Percentiles rank a stretch among this genome's conserved stretches.
These are phyloP conservation scores for Graphiopsis chlorocephala DNA, from an alignment of 2,329 filamentous ascomycete genomes.

Conservation along the genomic window DNA sequence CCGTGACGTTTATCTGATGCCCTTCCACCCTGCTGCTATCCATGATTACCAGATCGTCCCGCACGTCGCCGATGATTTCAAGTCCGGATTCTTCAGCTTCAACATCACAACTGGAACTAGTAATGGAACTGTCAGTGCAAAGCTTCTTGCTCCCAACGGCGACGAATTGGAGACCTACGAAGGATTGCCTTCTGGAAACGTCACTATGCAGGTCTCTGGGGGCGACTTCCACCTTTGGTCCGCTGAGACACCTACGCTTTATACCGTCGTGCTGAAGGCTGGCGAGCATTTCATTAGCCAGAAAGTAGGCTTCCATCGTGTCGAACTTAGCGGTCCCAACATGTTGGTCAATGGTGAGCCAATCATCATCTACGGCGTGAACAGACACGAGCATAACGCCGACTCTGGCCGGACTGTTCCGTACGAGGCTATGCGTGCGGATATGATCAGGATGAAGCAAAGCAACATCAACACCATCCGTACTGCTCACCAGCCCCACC, in stretches of 20 bases:
- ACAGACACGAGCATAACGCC: conserved; percentile 68
- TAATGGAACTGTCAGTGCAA: conserved; percentile 48
- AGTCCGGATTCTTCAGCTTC: conserved; percentile 55
- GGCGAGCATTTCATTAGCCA: conserved; percentile 47
- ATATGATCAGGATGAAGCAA: conserved; percentile 64
- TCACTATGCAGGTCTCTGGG: conserved; percentile 36
- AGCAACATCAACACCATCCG: conserved; percentile 69
- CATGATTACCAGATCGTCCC: conserved; percentile 12
- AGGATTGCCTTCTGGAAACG: conserved; percentile 11
- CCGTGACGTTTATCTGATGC: conserved; percentile 62
- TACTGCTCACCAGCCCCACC: conserved; percentile 64
- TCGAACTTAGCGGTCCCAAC: conserved; percentile 59
- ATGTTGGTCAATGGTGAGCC: conserved; percentile 60
- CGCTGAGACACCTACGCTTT: conserved; percentile 63
- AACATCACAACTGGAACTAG: conserved; percentile 56
- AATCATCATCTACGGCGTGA: conserved; percentile 61
- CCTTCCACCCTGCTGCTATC: conserved; percentile 45
- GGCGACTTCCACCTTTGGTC: conserved; percentile 62
- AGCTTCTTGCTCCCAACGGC: conserved; percentile 33
- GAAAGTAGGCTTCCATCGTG: conserved; percentile 59
- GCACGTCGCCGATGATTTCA: conserved; percentile 16
- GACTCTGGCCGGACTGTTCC: conserved; percentile 61
- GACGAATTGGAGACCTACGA: conserved; percentile 40
- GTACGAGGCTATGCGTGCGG: conserved; percentile 56
- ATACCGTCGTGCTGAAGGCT: conserved; percentile 44